Evolutionary conservation across 805 yeast species (phyloP).

Genomic region (Ogataea haglerorum): DNA sequence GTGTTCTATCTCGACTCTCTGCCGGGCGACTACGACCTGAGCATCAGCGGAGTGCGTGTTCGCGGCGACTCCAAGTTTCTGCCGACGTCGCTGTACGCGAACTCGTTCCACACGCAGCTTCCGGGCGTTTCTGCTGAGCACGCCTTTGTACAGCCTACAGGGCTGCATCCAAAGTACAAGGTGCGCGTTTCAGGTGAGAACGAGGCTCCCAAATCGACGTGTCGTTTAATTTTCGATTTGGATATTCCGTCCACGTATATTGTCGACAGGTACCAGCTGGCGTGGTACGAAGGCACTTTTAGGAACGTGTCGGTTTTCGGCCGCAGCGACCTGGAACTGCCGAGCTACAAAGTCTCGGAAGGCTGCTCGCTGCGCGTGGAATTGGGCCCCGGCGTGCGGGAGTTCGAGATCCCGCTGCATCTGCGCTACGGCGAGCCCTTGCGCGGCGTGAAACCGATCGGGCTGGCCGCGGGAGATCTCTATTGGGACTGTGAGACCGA

Average conservation of each 20-base stretch:
- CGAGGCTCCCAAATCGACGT: constrained; percentile 10
- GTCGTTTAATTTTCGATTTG: constrained; percentile 23
- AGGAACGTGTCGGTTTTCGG: constrained; percentile 15
- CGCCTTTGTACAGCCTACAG: constrained; percentile 16
- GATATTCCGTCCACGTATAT: constrained; percentile 27
- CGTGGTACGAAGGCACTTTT: constrained; percentile 6
- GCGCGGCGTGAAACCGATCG: constrained; percentile 5
- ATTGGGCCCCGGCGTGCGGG: constrained; percentile 18
- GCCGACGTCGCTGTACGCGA: constrained; percentile 26
- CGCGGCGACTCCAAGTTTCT: constrained; percentile 5
- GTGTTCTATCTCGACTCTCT: constrained; percentile 19
- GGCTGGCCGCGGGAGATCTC: constrained; percentile 21
- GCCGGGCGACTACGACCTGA: constrained; percentile 18
- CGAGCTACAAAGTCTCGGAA: constrained; percentile 26
- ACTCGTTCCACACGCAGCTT: constrained; percentile 20
- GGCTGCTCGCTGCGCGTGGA: constrained; percentile 24
- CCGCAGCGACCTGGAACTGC: constrained; percentile 31
- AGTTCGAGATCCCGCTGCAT: constrained; percentile 33
- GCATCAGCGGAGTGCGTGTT: constrained; percentile 23
- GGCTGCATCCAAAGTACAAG: constrained; percentile 29
- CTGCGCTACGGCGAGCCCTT: constrained; percentile 29
- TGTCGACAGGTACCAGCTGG: constrained; percentile 29
- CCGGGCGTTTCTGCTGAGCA: constrained; percentile 17
- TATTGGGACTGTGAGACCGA: constrained; percentile 28
- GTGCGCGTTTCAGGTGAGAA: constrained; percentile 7